Conservation (phyloP, 2,329 filamentous ascomycete genomes). For the Paramyrothecium sp. region DNA sequence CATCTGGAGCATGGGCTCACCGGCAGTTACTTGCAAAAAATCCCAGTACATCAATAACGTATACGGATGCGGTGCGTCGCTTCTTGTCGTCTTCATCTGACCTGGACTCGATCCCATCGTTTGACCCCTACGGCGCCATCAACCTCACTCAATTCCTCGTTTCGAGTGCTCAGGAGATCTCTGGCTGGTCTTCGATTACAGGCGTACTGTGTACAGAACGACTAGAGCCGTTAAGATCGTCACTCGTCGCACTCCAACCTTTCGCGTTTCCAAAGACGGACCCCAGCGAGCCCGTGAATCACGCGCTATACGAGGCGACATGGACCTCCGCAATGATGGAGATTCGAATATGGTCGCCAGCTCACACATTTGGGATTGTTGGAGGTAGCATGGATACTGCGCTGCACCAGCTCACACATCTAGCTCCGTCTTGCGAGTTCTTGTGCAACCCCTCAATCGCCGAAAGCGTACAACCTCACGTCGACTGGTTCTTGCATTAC, state of each 20-base stretch:
- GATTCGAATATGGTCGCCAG: conserved; percentile 37
- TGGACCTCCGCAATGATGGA: conserved; percentile 42
- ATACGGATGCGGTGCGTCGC: conserved; percentile 33
- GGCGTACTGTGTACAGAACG: conserved; percentile 33
- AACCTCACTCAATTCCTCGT: conserved; percentile 39
- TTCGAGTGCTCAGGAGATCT: conserved; percentile 38
- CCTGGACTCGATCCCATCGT: conserved; percentile 24
- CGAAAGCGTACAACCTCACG: conserved; percentile 29
- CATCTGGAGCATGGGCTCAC: conserved; percentile 33
- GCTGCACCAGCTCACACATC: conserved; percentile 26
- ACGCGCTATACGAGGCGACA: conserved; percentile 27
- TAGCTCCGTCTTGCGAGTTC: conserved; percentile 27
- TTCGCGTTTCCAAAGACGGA: conserved; percentile 19
- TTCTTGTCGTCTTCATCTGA: conserved; percentile 28
- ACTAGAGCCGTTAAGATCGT: conserved; percentile 30
- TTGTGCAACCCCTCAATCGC: conserved; percentile 27
- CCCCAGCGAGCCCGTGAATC: not conserved
- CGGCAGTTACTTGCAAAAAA: conserved; percentile 20
- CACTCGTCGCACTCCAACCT: conserved; percentile 29
- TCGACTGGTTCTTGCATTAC: conserved; percentile 37
- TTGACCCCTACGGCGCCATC: conserved; percentile 39
- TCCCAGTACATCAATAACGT: conserved; percentile 17
- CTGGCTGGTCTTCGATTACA: conserved; percentile 41
- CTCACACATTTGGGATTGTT: conserved; percentile 36
- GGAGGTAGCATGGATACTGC: conserved; percentile 32